phyloP scores from a whole-genome alignment of 139 green algal species.

The Chlorella sp. region DNA sequence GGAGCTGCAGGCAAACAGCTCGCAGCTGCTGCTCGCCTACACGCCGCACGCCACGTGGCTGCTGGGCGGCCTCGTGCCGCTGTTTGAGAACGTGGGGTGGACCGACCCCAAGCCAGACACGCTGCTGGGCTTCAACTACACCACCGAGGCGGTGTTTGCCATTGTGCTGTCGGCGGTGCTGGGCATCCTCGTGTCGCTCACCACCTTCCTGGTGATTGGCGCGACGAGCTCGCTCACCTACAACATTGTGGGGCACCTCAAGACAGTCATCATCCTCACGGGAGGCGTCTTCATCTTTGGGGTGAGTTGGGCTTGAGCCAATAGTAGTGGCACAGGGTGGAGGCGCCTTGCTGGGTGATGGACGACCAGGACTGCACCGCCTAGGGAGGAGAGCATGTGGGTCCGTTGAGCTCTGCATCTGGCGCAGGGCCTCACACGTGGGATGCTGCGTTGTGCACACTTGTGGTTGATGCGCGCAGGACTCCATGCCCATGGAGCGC shows the following conservation, averaged over 20 bases:
- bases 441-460: no score
- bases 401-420: background rate
- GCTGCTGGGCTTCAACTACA: conserved; percentile 57
- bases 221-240: conserved; percentile 53
- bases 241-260: conserved; percentile 68
- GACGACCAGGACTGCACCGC: no score
- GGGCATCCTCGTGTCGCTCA: conserved; percentile 80
- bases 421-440: background rate
- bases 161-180: conserved; percentile 70
- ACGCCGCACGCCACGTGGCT: conserved; percentile 21
- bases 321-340: no score
- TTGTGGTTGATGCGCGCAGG: background rate
- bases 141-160: conserved; percentile 30
- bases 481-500: conserved; percentile 51
- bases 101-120: conserved; percentile 21
- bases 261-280: conserved; percentile 66
- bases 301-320: conserved; percentile 37
- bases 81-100: conserved; percentile 31
- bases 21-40: conserved; percentile 41
- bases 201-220: conserved; percentile 65
- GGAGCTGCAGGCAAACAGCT: conserved; percentile 44
- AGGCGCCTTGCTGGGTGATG: no score
- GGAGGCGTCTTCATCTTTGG: conserved; percentile 64
- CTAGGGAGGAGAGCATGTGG: background rate
- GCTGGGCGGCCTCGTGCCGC: conserved; percentile 49